Evolutionary conservation across 768 basidiomycete genomes (phyloP).

Genomic region (Trichaptum fuscoviolaceum): DNA sequence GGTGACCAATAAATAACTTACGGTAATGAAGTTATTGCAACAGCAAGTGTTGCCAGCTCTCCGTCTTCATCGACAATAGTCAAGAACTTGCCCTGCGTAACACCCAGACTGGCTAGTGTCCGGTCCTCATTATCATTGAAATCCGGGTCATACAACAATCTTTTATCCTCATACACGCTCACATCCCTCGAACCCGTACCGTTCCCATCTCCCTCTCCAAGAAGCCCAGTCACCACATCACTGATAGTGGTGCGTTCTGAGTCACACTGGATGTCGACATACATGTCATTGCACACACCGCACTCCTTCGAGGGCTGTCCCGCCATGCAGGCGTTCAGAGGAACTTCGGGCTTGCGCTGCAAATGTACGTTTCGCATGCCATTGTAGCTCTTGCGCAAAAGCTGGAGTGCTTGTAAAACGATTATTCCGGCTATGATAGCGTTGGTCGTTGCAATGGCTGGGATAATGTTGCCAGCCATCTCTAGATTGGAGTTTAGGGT

Average conservation of each 20-base stretch:
- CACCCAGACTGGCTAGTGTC: conserved; percentile 75
- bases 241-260: conserved; percentile 61
- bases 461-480: conserved; percentile 99
- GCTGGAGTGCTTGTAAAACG: conserved; percentile 85
- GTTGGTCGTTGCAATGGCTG: conserved; percentile 98
- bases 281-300: conserved; percentile 83
- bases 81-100: conserved; percentile 81
- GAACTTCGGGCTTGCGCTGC: conserved; percentile 73
- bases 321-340: conserved; percentile 65
- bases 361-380: conserved; percentile 70
- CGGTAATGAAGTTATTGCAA: conserved; percentile 68
- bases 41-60: conserved; percentile 61
- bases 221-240: conserved; percentile 63
- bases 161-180: conserved; percentile 81
- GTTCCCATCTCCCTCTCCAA: conserved; percentile 34
- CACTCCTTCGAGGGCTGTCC: conserved; percentile 72
- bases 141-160: conserved; percentile 87
- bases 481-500: conserved; percentile 41
- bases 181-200: conserved; percentile 51
- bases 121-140: conserved; percentile 85
- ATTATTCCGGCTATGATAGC: conserved; percentile 95
- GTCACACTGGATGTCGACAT: conserved; percentile 71
- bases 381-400: conserved; percentile 62
- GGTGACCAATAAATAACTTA: conserved; percentile 33
- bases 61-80: conserved; percentile 87